Base-by-base conservation (phyloP, 1,284 basidiomycete genomes). In the Cutaneotrichosporon sp. region DNA sequence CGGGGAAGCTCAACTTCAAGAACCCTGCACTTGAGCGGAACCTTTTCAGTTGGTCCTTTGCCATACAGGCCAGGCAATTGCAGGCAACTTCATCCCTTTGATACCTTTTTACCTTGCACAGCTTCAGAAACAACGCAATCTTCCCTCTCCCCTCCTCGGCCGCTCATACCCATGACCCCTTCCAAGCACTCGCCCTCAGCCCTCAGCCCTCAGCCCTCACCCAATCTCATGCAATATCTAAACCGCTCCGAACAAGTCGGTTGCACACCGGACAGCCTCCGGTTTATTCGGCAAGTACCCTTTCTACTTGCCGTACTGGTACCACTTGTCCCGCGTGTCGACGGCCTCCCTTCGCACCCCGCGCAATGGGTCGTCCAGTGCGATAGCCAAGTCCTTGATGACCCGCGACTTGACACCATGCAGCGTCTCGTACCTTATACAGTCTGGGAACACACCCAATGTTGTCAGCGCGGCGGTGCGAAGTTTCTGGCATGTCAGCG, bases 281-380 rank as follows among this genome's bases (percentile, higher is more conserved):
- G 11, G 34, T 36, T 36, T 36, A 2, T 13, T 36, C 34, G 34
- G 34, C 34, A 13, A 8, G 8, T 1, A 9, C 8, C 34, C 10
- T 56, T 5, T n/a, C 30, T 56, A 61, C 38, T 30, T 31, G 38
- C 52, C 50, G 34, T 49, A 49, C 46, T 22, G 47, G 49, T 70
- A 84, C 83, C 84, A 85, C 62, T 73, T 73, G 5, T 81, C 79
- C 31, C 94, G 82, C 60, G 92, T 89, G 73, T 92, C 87, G 7
- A 97, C 95, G 0, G 93, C 94, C 72, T 90, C 90, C 71, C 87
- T 88, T 51, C 94, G 83, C 9, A 97, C 92, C 1, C 81, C 80
- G 65, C 89, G 83, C 73, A 89, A 90, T 3, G 90, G 89, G 79
- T 97, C 95, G 76, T 97, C 95, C 53, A 97, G 78, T 10, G 85